Conservation (phyloP, 2,329 filamentous ascomycete species). For the Sporothrix curviconia region DNA sequence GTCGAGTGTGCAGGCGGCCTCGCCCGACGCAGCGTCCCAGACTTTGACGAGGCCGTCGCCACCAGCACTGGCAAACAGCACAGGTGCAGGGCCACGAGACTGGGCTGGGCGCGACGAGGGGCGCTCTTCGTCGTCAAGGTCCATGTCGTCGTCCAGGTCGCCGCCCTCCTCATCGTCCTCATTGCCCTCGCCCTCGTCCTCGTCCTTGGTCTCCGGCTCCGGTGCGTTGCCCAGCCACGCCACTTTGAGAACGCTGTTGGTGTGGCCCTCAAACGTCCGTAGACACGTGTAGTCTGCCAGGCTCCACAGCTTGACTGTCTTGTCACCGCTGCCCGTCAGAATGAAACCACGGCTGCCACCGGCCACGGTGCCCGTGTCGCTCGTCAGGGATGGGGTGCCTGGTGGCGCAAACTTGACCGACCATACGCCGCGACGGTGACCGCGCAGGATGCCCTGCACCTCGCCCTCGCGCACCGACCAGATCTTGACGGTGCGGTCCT, state of each 20-base stretch:
- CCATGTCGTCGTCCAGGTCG: conserved; percentile 8
- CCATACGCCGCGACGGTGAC: conserved; percentile 94
- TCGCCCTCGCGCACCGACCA: conserved; percentile 89
- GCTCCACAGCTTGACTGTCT: conserved; percentile 93
- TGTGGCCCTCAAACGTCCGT: conserved; percentile 91
- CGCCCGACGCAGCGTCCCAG: conserved; percentile 83
- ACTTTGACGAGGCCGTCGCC: conserved; percentile 95
- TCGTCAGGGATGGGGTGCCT: conserved; percentile 65
- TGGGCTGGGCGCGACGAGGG: background rate
- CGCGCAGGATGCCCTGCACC: conserved; percentile 81
- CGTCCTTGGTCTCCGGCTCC: conserved; percentile 36
- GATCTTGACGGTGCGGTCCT: conserved; percentile 95
- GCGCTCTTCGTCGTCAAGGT: background rate
- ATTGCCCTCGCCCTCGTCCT: conserved; percentile 32
- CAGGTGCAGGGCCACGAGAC: conserved; percentile 19
- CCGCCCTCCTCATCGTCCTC: conserved; percentile 53
- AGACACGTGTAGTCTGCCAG: conserved; percentile 87
- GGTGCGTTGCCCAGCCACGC: conserved; percentile 65
- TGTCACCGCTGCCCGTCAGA: conserved; percentile 89
- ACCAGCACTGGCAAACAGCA: conserved; percentile 77
- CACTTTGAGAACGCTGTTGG: conserved; percentile 90
- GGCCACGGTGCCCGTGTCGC: conserved; percentile 64
- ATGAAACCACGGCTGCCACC: conserved; percentile 64
- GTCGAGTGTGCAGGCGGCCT: conserved; percentile 82
- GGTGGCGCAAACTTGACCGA: conserved; percentile 83